Evolutionary conservation across 208 protist species (phyloP).

Genomic region (Leishmania major): DNA sequence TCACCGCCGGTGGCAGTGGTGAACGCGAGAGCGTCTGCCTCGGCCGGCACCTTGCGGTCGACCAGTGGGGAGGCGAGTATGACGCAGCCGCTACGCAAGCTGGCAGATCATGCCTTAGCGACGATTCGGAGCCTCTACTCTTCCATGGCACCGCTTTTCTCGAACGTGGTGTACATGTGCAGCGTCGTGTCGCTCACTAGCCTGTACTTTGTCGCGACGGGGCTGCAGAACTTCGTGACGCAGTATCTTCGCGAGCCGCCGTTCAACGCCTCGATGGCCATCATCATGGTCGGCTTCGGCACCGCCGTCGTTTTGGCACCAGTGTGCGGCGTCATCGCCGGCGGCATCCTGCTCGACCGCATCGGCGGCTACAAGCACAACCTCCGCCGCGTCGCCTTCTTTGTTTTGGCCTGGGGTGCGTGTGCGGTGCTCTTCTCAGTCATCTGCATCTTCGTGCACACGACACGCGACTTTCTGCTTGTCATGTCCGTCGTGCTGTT

Average conservation of each 20-base stretch:
- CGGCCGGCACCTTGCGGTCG: not conserved
- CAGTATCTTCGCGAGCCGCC: constrained; percentile 81
- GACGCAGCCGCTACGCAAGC: constrained; percentile 4
- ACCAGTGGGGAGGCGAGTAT: not conserved
- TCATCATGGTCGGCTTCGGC: constrained; percentile 86
- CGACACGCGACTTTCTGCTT: constrained; percentile 66
- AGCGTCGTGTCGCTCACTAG: constrained; percentile 81
- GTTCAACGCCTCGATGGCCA: constrained; percentile 81
- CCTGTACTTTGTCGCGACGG: constrained; percentile 93
- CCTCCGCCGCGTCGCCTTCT: constrained; percentile 56
- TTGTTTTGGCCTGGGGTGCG: constrained; percentile 56
- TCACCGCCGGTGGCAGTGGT: not conserved
- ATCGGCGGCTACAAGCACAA: constrained; percentile 87
- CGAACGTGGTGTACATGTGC: constrained; percentile 77
- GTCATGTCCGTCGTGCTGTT: constrained; percentile 88
- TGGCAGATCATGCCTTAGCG: not conserved
- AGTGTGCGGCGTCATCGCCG: constrained; percentile 81
- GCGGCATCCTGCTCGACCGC: constrained; percentile 84
- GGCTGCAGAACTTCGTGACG: constrained; percentile 92
- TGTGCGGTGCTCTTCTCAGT: constrained; percentile 65
- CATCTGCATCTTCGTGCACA: constrained; percentile 75
- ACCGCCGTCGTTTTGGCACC: constrained; percentile 78
- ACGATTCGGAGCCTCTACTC: not conserved
- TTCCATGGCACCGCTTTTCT: constrained; percentile 31
- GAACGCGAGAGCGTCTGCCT: not conserved